Conservation (phyloP, 2,329 filamentous ascomycete genomes). For the Ciborinia camelliae region DNA sequence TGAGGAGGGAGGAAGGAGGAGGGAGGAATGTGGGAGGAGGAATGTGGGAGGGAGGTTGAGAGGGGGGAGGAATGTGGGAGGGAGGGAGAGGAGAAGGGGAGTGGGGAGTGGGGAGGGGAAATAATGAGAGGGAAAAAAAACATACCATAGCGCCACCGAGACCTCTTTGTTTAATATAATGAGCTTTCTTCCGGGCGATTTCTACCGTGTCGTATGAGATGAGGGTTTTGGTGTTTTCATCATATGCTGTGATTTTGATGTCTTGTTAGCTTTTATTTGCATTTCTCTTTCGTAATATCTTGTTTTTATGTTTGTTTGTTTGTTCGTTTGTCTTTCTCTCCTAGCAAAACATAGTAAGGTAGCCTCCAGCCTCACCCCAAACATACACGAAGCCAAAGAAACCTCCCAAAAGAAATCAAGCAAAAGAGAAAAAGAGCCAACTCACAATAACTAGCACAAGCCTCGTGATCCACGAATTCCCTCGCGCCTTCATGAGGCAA, state of each 20-base stretch:
- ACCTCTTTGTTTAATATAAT: conserved; percentile 62
- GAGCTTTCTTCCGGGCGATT: conserved; percentile 66
- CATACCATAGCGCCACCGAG: conserved; percentile 78
- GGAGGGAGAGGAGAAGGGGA: no score
- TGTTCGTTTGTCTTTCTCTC: neutral
- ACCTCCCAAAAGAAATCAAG: no score
- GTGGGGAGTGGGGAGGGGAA: neutral
- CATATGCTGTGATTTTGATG: no score
- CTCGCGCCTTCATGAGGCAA: conserved; percentile 66
- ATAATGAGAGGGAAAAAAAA: neutral
- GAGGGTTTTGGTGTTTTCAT: conserved; percentile 59
- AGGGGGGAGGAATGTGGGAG: neutral
- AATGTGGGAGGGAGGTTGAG: neutral
- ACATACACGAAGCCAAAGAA: no score
- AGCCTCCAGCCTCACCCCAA: no score
- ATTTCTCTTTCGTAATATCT: no score
- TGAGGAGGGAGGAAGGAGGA: no score
- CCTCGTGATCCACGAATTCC: conserved; percentile 60
- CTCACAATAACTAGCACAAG: conserved; percentile 67
- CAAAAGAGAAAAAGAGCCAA: neutral
- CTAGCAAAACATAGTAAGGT: no score
- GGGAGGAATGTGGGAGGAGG: no score
- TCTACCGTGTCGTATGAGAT: conserved; percentile 74
- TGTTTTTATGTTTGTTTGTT: no score
- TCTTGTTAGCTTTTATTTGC: no score